phyloP scores from a whole-genome alignment of 2,329 filamentous ascomycete genomes.

The Zarea fungicola region DNA sequence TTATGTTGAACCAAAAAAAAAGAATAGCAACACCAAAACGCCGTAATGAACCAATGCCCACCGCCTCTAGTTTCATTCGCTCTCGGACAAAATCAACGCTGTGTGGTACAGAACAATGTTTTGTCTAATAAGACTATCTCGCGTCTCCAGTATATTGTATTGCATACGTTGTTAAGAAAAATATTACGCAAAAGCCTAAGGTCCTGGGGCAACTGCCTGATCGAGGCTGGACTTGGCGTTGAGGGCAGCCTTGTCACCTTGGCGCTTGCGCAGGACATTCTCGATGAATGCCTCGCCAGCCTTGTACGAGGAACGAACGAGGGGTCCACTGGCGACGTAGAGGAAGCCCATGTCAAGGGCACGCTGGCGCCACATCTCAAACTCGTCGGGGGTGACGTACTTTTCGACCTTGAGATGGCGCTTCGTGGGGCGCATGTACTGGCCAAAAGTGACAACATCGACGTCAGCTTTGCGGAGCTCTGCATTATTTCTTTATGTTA shows the following conservation, averaged over 20 bases:
- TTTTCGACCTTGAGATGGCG: slow-evolving; percentile 95
- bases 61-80: not conserved
- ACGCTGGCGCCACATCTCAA: slow-evolving; percentile 85
- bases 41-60: not conserved
- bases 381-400: slow-evolving; percentile 86
- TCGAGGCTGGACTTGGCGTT: slow-evolving; percentile 28
- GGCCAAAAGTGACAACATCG: slow-evolving; percentile 97
- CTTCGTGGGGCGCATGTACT: slow-evolving; percentile 99
- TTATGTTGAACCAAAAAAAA: not conserved
- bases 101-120: too few species aligned
- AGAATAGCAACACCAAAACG: slow-evolving; percentile 1
- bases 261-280: slow-evolving; percentile 87
- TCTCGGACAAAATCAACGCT: too few species aligned
- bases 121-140: not conserved
- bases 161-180: not conserved
- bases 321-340: slow-evolving; percentile 88
- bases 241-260: slow-evolving; percentile 35
- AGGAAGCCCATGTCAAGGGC: slow-evolving; percentile 94
- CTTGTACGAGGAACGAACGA: slow-evolving; percentile 95
- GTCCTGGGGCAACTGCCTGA: slow-evolving; percentile 30
- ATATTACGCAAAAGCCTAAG: slow-evolving; percentile 6
- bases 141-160: slow-evolving; percentile 4
- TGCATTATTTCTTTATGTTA: slow-evolving; percentile 25
- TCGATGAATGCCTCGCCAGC: slow-evolving; percentile 98
- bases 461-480: slow-evolving; percentile 77